Percentiles rank a stretch among this genome's conserved stretches.
Conservation (phyloP, 306 rosid species). For the Trichosanthes truncata region DNA sequence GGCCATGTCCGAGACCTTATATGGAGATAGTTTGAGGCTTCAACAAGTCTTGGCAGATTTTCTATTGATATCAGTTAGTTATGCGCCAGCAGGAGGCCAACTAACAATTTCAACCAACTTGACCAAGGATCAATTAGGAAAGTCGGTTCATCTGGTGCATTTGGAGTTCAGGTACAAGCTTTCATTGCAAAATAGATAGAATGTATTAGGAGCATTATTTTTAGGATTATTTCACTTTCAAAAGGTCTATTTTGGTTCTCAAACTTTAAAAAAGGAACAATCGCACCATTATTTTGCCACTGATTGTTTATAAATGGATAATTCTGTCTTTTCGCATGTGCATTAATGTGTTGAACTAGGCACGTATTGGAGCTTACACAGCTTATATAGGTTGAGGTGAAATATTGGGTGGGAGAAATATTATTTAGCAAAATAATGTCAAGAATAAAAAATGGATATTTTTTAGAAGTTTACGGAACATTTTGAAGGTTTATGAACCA, state of each 20-base stretch:
- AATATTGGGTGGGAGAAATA: neutral
- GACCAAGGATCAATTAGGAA: slow-evolving; percentile 63
- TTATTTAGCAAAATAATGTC: neutral
- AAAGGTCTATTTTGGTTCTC: neutral
- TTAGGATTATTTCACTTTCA: neutral
- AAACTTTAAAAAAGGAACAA: neutral
- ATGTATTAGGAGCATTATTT: neutral
- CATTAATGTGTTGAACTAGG: neutral
- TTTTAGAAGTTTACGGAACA: neutral
- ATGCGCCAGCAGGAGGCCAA: slow-evolving; percentile 57
- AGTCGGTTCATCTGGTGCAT: slow-evolving; percentile 74
- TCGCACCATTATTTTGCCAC: neutral
- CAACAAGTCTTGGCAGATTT: slow-evolving; percentile 85
- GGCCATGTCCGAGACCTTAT: slow-evolving; percentile 42
- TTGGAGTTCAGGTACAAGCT: slow-evolving; percentile 60
- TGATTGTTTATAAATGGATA: neutral
- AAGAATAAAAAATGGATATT: neutral
- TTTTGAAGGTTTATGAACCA: neutral
- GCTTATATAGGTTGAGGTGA: neutral
- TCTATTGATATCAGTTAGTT: slow-evolving; percentile 45
- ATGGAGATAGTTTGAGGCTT: slow-evolving; percentile 77
- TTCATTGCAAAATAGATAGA: neutral
- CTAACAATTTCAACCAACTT: slow-evolving; percentile 46
- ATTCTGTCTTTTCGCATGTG: neutral
- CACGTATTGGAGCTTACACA: neutral